Percentiles rank a stretch among this genome's conserved stretches.
phyloP scores from a whole-genome alignment of 331 rosid genomes.

The Prunus yedoensis region DNA sequence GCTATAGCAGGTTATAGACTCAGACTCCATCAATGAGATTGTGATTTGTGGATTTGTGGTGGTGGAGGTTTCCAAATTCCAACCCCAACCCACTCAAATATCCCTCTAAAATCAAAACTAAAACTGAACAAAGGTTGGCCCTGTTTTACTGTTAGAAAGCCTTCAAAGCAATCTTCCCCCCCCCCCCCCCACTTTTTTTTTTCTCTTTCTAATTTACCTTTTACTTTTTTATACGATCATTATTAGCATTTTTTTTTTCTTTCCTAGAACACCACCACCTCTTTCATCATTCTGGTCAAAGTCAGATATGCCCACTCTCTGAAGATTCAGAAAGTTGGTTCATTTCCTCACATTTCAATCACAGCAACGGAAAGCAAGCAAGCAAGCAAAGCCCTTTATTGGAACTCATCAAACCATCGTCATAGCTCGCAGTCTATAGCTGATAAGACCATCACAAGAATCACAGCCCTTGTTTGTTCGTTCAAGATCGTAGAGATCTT shows the following conservation, averaged over 20 bases:
- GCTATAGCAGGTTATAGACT: slow-evolving; percentile 20
- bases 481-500: background rate
- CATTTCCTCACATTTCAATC: slow-evolving; percentile 34
- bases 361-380: slow-evolving; percentile 22
- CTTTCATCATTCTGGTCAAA: slow-evolving; percentile 57
- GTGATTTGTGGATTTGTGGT: slow-evolving; percentile 25
- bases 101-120: slow-evolving; percentile 3
- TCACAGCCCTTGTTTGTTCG: slow-evolving; percentile 1
- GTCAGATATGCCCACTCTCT: slow-evolving; percentile 55
- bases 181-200: background rate
- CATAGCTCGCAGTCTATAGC: background rate
- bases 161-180: slow-evolving; percentile 14
- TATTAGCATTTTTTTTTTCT: background rate
- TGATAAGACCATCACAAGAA: slow-evolving; percentile 21
- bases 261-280: slow-evolving; percentile 22
- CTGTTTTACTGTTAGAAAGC: slow-evolving; percentile 14
- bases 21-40: background rate
- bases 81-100: slow-evolving; percentile 18
- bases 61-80: slow-evolving; percentile 33
- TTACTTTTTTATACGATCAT: slow-evolving; percentile 7
- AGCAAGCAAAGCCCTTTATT: slow-evolving; percentile 45
- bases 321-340: slow-evolving; percentile 41
- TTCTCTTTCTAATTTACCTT: background rate
- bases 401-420: slow-evolving; percentile 59
- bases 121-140: slow-evolving; percentile 20